phyloP scores from a whole-genome alignment of 2,329 filamentous ascomycete species.

The Beauveria varroae region DNA sequence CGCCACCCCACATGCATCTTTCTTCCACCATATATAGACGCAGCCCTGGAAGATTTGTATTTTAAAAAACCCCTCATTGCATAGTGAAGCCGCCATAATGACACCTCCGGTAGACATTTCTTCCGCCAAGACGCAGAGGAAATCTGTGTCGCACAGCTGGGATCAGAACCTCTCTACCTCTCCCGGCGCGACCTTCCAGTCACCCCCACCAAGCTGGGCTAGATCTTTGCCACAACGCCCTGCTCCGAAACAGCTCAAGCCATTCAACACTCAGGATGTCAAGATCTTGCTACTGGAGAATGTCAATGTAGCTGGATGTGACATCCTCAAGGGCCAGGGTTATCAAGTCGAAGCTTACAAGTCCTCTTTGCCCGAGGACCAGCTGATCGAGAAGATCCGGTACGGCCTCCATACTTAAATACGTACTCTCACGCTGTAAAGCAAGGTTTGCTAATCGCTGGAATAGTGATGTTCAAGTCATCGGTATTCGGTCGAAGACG shows the following conservation, averaged over 20 bases:
- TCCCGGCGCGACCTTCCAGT: conserved; percentile 67
- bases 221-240: conserved; percentile 32
- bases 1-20: conserved; percentile 6
- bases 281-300: conserved; percentile 95
- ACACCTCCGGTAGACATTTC: conserved; percentile 43
- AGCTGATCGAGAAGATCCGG: conserved; percentile 96
- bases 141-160: conserved; percentile 48
- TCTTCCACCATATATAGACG: conserved; percentile 6
- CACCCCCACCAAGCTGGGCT: conserved; percentile 57
- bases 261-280: conserved; percentile 91
- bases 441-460: conserved; percentile 10
- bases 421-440: conserved; percentile 8
- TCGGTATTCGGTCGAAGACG: conserved; percentile 97
- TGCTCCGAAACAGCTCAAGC: conserved; percentile 72
- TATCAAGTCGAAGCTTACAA: conserved; percentile 95
- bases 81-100: conserved; percentile 25
- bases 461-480: conserved; percentile 82
- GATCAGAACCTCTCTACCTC: conserved; percentile 60
- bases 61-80: not conserved
- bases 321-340: conserved; percentile 76
- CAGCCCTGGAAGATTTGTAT: conserved; percentile 2
- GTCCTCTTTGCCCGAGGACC: conserved; percentile 79
- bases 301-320: conserved; percentile 81
- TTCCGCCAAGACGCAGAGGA: conserved; percentile 25
- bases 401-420: conserved; percentile 33